These are phyloP conservation scores for Volvox reticuliferus DNA, from an alignment of 139 green algal genomes.

Conservation along the genomic window DNA sequence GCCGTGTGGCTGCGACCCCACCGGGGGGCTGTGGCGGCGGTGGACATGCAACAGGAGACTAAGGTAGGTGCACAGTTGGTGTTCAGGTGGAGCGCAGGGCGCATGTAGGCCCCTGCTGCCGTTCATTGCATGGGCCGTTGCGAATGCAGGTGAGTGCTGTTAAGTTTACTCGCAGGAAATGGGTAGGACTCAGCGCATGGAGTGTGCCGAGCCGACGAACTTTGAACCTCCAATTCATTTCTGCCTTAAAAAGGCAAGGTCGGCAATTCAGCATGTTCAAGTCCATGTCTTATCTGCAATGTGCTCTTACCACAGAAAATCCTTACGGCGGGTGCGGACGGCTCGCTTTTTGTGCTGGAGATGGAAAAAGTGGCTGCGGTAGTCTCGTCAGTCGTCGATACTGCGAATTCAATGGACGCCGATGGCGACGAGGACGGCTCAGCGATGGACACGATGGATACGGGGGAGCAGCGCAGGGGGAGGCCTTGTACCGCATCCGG, in stretches of 20 bases:
- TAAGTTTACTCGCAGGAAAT: not conserved
- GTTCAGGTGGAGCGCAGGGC: too few relatives aligned
- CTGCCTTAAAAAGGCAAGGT: not conserved
- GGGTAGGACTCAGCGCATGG: not conserved
- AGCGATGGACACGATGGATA: not conserved
- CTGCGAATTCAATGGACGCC: not conserved
- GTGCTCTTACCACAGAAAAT: slow-evolving; percentile 25
- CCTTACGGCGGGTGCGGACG: slow-evolving; percentile 50
- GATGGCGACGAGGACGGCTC: slow-evolving; percentile 6
- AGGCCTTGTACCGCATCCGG: not conserved
- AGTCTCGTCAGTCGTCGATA: not conserved
- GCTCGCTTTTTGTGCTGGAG: slow-evolving; percentile 39
- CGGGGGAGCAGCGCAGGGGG: not conserved
- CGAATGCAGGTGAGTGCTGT: not conserved
- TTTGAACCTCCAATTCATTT: not conserved
- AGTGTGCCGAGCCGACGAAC: not conserved
- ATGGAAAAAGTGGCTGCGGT: slow-evolving; percentile 32
- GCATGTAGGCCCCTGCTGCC: too few relatives aligned
- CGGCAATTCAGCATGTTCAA: not conserved
- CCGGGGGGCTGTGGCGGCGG: slow-evolving; percentile 31
- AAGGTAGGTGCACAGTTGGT: slow-evolving; percentile 12
- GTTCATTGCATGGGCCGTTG: too few relatives aligned
- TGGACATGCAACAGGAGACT: slow-evolving; percentile 46
- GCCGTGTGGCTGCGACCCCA: slow-evolving; percentile 36
- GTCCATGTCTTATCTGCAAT: not conserved